Evolutionary conservation across 495 filamentous ascomycete genomes (phyloP), one percentile per base, ranked within the genome.

Genomic region (Pseudotulostoma volvatum): DNA sequence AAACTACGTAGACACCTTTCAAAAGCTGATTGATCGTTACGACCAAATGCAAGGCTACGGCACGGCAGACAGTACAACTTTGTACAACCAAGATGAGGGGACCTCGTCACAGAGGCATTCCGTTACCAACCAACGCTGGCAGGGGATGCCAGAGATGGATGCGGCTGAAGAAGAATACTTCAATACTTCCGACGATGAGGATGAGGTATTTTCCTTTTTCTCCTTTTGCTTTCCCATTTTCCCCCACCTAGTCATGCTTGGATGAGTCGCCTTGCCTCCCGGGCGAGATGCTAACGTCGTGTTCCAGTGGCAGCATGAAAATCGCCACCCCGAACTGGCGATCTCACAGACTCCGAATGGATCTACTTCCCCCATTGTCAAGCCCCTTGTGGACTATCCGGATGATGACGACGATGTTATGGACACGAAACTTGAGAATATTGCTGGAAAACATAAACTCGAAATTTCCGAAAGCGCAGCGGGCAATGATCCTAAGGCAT

Each of bases 131-230:
- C 71, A 73, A 20, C 65, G 77, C 42, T 87, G 83, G 69, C 75
- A 75, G 45, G 82, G 77, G 7, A 67, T 84, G 35, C 79, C 74
- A 57, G 90, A 94, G 44, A 71, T 87, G 63, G 92, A 96, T 52
- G 67, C 77, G 15, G 75, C 75, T 1, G 83, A 96, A 55, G 88
- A 95, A 47, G 84, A 84, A 20, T 97, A 97, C 55, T 96, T 93
- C 68, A 88, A 92, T 54, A 78, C 75, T 7, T 81, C 77, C 2
- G 85, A 93, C 39, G 83, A 93, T 43, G 87, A 92, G 37, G 84
- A 87, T 18, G 82, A 92, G 13, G 79, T 81, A 43, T 5, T 28
- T 28, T 28, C 11, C 5, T 5, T 28, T 28, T 28, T 11, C 11
- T n/a, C n/a, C 5, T 28, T 28, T 28, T 28, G 23, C 5, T 28